A percentile compares a stretch with the other conserved stretches of the same genome.
Conservation (phyloP, 176 grass and related monocot genomes). For the Rhynchospora breviuscula region DNA sequence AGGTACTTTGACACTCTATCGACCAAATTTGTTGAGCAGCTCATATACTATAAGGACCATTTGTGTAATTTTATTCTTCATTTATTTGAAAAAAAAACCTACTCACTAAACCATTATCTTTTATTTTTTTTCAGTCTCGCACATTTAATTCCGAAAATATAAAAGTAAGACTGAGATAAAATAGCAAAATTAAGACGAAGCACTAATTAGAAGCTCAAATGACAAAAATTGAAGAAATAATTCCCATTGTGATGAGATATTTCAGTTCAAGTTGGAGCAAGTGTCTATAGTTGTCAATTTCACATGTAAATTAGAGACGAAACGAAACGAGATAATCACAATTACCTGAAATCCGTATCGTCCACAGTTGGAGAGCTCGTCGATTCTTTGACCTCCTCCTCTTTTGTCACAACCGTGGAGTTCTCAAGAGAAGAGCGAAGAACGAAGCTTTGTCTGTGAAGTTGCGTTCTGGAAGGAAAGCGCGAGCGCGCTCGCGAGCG, state of each 20-base stretch:
- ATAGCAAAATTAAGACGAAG: too few relatives aligned
- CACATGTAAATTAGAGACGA: background rate
- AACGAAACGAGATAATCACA: background rate
- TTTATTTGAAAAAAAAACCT: background rate
- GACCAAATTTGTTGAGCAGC: background rate
- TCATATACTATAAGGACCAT: background rate
- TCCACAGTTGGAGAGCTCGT: background rate
- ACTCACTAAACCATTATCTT: background rate
- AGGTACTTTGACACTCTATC: background rate
- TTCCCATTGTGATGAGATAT: background rate
- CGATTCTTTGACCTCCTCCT: slow-evolving; percentile 21
- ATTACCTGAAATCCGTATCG: slow-evolving; percentile 31
- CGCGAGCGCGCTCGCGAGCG: background rate
- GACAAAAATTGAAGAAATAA: too few relatives aligned
- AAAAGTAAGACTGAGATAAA: background rate
- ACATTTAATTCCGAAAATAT: background rate
- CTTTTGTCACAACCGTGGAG: slow-evolving; percentile 15
- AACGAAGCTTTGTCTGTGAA: background rate
- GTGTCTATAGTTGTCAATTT: background rate
- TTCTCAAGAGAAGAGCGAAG: slow-evolving; percentile 20
- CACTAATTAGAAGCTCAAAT: too few relatives aligned
- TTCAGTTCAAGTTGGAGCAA: background rate
- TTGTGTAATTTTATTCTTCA: background rate
- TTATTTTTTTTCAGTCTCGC: background rate
- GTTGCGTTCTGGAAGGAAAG: background rate